phyloP scores from a whole-genome alignment of 2,329 filamentous ascomycete species.

The Xylaria sp. region DNA sequence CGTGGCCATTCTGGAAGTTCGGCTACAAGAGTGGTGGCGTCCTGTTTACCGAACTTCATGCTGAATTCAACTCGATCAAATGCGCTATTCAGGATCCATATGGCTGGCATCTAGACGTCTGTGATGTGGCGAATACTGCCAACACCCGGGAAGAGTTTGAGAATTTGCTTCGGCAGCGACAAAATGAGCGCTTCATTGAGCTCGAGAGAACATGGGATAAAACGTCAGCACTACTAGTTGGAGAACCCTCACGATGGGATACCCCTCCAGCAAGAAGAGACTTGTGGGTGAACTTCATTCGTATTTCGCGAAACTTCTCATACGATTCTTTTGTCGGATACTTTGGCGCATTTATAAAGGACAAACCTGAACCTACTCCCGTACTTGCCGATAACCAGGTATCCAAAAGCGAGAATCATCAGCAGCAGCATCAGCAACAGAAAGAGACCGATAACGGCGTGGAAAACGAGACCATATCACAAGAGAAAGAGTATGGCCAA shows the following conservation, averaged over 20 bases:
- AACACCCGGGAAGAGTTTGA: slow-evolving; percentile 4
- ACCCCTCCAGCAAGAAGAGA: background rate
- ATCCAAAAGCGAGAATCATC: background rate
- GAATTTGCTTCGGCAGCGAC: slow-evolving; percentile 8
- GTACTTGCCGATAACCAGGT: background rate
- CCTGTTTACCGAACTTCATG: slow-evolving; percentile 17
- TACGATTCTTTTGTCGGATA: slow-evolving; percentile 16
- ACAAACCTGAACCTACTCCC: background rate
- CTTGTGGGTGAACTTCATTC: slow-evolving; percentile 7
- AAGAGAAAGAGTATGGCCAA: background rate
- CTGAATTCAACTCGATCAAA: slow-evolving; percentile 14
- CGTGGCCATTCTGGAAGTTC: slow-evolving; percentile 24
- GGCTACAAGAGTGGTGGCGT: background rate
- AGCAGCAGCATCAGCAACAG: background rate
- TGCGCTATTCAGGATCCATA: slow-evolving; percentile 26
- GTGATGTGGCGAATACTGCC: slow-evolving; percentile 4
- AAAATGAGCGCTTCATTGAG: slow-evolving; percentile 14
- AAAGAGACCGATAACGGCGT: background rate
- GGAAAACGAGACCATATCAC: background rate
- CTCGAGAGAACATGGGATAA: background rate
- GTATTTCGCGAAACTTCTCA: slow-evolving; percentile 20
- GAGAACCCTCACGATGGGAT: background rate
- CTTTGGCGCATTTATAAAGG: slow-evolving; percentile 18
- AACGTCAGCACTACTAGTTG: background rate
- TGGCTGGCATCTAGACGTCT: slow-evolving; percentile 24